Evolutionary conservation across 2,329 filamentous ascomycete species (phyloP).

Genomic region (Dactylellina leptospora): DNA sequence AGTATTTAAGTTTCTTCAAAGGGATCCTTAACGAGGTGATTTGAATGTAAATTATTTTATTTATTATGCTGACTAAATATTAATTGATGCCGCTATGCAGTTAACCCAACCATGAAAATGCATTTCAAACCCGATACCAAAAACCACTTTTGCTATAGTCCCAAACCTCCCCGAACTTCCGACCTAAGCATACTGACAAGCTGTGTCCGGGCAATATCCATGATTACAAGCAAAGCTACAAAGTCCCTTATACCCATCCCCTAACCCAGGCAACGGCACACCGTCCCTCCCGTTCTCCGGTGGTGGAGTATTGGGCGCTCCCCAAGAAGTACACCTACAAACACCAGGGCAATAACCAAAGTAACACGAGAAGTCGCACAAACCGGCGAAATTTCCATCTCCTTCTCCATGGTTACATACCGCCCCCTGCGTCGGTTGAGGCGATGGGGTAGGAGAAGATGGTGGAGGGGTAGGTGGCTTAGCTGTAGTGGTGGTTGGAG

Average conservation of each 20-base stretch:
- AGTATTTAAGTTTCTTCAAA: too few species aligned
- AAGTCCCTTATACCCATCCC: slow-evolving; percentile 62
- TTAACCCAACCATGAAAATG: too few species aligned
- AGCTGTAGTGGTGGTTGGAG: slow-evolving; percentile 3
- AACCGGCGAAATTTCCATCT: slow-evolving; percentile 59
- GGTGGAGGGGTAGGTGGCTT: slow-evolving; percentile 25
- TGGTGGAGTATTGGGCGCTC: slow-evolving; percentile 47
- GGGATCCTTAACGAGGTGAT: too few species aligned
- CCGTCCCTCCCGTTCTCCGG: slow-evolving; percentile 58
- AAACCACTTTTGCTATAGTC: too few species aligned
- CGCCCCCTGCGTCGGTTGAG: slow-evolving; percentile 43
- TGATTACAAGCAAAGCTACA: slow-evolving; percentile 64
- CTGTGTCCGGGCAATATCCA: slow-evolving; percentile 62
- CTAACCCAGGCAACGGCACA: slow-evolving; percentile 59
- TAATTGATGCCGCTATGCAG: too few species aligned
- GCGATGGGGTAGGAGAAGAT: slow-evolving; percentile 5
- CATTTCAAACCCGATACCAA: too few species aligned
- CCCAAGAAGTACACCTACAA: slow-evolving; percentile 56
- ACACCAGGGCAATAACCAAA: slow-evolving; percentile 56
- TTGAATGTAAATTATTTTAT: too few species aligned
- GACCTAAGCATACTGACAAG: slow-evolving; percentile 51
- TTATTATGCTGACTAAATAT: too few species aligned
- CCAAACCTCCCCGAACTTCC: too few species aligned
- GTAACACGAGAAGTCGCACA: slow-evolving; percentile 59
- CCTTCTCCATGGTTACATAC: slow-evolving; percentile 56